Base-by-base conservation (phyloP, 1,284 basidiomycete species). In the Rhodotorula sp. region DNA sequence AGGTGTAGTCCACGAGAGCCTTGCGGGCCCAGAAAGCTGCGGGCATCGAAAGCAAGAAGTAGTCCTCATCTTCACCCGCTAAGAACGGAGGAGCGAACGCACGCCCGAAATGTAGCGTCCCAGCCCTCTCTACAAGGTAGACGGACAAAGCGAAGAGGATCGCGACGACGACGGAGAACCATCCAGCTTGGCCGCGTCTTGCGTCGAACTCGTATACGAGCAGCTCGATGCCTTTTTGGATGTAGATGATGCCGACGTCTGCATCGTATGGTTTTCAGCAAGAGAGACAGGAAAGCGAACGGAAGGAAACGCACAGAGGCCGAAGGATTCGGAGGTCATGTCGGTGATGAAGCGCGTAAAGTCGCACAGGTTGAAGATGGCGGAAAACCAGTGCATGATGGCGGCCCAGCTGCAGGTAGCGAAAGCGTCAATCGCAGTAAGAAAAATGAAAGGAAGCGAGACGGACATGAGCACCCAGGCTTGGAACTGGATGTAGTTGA, bases 381-480 rank as follows among this genome's bases (percentile, higher is more conserved):
- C 91, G 13, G 90, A 89, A 58, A 93, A 79, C 87, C 91, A 95
- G 78, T 97, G 94, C 67, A 95, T 84, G 54, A 94, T 92, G 0
- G 94, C 94, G 20, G 87, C 91, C 94, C 94, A 96, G 2, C 95
- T 84, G 78, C 93, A 24, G 20, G 48, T 10, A 31, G 51, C 10
- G n/a, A 2, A 13, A 34, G 28, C 20, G 15, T 44, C 13, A 40
- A 44, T 52, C 15, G 10, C 37, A 6, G 11, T 1, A 2, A 4
- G 22, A n/a, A 8, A 6, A 30, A 3, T 7, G 20, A 10, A 30
- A 10, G 4, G 48, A 26, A 18, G 37, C 18, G 48, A 24, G 30
- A 40, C 86, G 44, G 31, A 77, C 73, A 78, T 76, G 48, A 76
- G 67, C 5, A 69, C 68, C 77, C 77, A 78, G 4, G 68, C 71